A percentile compares a stretch with the other conserved stretches of the same genome.
Evolutionary conservation across 192 early-diverging fungal species (phyloP).

Genomic region (Funneliformis geosporum): DNA sequence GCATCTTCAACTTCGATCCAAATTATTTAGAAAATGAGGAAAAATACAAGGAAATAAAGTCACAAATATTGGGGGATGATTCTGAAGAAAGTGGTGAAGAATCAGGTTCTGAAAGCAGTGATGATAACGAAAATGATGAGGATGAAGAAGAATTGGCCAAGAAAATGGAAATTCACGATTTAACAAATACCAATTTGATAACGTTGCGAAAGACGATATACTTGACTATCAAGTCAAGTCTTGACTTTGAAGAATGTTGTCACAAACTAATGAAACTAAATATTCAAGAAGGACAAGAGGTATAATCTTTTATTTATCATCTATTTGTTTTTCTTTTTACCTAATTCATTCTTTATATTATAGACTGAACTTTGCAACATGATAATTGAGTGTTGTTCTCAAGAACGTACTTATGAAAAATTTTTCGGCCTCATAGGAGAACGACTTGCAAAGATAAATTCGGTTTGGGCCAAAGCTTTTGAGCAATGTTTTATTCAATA

Average conservation of each 20-base stretch:
- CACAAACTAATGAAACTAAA: constrained; percentile 92
- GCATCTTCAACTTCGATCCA: constrained; percentile 79
- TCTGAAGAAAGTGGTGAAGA: constrained; percentile 53
- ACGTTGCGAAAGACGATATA: constrained; percentile 92
- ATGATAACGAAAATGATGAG: constrained; percentile 52
- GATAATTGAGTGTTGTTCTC: constrained; percentile 96
- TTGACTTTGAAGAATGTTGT: constrained; percentile 93
- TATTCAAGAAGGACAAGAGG: constrained; percentile 81
- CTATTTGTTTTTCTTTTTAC: neutral
- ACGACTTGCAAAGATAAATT: constrained; percentile 84
- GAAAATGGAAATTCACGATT: constrained; percentile 77
- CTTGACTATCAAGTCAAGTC: constrained; percentile 90
- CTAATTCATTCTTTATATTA: neutral
- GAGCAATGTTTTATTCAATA: constrained; percentile 74
- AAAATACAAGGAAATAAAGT: constrained; percentile 77
- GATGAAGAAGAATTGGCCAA: constrained; percentile 42
- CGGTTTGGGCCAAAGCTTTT: constrained; percentile 79
- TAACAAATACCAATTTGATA: constrained; percentile 87
- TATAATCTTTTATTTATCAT: constrained; percentile 18
- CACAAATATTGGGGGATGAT: constrained; percentile 84
- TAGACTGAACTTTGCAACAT: constrained; percentile 90
- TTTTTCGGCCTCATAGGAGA: constrained; percentile 95
- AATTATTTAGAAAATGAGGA: constrained; percentile 82
- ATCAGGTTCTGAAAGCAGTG: constrained; percentile 54
- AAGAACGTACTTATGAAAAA: constrained; percentile 92